Conservation (phyloP, 106 monocot species). For the Dioscorea alata region DNA sequence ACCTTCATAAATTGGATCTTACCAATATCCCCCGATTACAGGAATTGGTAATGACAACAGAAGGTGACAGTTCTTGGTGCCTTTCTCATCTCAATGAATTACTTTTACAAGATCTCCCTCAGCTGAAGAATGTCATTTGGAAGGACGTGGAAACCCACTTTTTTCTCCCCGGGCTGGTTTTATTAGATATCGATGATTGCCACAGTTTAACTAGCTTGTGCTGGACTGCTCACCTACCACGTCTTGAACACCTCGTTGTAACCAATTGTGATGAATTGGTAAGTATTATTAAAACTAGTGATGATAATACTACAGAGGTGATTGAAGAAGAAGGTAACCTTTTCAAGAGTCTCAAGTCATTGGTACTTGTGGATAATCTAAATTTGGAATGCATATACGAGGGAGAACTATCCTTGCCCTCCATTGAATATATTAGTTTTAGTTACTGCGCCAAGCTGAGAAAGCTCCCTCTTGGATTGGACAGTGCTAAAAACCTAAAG, state of each 20-base stretch:
- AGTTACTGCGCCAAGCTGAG: background rate
- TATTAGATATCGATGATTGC: background rate
- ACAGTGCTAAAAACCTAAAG: background rate
- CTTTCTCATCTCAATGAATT: background rate
- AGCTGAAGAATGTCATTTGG: conserved; percentile 2
- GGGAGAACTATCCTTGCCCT: background rate
- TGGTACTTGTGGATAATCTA: background rate
- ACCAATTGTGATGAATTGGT: background rate
- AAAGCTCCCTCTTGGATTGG: background rate
- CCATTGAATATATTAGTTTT: background rate
- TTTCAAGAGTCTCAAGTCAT: background rate
- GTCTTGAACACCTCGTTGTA: background rate
- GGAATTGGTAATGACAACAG: background rate
- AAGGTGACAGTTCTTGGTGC: background rate
- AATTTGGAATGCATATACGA: background rate
- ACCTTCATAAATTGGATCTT: background rate
- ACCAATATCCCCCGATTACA: background rate
- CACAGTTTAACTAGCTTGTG: background rate
- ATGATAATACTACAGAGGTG: no score
- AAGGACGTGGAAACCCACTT: background rate
- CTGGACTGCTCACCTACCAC: background rate
- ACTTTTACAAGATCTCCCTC: background rate
- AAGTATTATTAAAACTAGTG: no score
- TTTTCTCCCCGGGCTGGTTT: background rate
- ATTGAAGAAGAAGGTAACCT: background rate